phyloP scores from a whole-genome alignment of 208 protist species.

The Wallacemonas sp. region DNA sequence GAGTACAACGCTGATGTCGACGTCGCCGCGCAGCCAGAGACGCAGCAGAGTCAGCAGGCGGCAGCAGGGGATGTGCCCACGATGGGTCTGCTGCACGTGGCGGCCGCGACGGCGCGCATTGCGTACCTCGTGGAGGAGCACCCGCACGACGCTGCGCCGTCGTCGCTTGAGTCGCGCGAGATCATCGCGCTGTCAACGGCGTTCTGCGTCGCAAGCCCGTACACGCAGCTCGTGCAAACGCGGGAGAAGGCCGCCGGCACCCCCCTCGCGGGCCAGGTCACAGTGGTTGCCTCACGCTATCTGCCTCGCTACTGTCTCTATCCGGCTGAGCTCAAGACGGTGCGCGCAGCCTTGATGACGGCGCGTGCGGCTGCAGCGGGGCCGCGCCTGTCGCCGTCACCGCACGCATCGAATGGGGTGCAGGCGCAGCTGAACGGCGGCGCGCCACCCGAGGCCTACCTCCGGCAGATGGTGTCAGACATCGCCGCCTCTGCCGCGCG shows the following conservation, averaged over 20 bases:
- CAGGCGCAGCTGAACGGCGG: neutral
- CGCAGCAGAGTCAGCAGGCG: neutral
- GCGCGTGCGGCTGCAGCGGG: neutral
- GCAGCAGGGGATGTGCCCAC: neutral
- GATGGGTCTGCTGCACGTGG: slow-evolving; percentile 39
- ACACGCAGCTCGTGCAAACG: slow-evolving; percentile 49
- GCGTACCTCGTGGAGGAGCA: slow-evolving; percentile 28
- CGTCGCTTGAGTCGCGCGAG: slow-evolving; percentile 38
- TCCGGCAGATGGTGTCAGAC: slow-evolving; percentile 28
- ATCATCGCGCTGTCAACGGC: slow-evolving; percentile 37
- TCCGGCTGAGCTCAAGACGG: slow-evolving; percentile 12
- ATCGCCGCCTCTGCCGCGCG: slow-evolving; percentile 6
- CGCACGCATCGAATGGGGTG: neutral
- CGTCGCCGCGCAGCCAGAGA: slow-evolving; percentile 15
- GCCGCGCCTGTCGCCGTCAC: neutral
- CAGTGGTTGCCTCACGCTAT: slow-evolving; percentile 18
- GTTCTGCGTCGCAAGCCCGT: slow-evolving; percentile 51
- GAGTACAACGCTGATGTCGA: slow-evolving; percentile 54
- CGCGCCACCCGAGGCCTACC: slow-evolving; percentile 9
- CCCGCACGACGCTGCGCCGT: slow-evolving; percentile 12
- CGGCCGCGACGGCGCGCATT: slow-evolving; percentile 49
- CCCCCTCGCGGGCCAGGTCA: neutral
- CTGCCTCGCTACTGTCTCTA: slow-evolving; percentile 23
- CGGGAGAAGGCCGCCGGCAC: neutral
- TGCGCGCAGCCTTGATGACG: neutral